phyloP scores from a whole-genome alignment of 192 early-diverging fungal species.

The Dimargaris verticillata region DNA sequence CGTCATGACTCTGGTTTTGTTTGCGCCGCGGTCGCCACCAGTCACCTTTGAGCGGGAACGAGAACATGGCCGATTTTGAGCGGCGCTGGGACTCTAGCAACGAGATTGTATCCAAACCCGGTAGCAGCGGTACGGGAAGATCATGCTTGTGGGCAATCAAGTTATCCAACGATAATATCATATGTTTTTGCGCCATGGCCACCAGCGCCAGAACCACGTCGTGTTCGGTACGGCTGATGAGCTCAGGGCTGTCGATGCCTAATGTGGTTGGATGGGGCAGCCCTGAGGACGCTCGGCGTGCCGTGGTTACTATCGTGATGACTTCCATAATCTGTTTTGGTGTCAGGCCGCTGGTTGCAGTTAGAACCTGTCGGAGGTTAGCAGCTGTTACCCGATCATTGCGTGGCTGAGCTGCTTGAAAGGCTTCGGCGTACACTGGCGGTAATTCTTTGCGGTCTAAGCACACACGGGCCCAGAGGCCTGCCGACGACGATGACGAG shows the following conservation, averaged over 20 bases:
- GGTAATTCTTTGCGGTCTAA: neutral
- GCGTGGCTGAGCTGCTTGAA: conserved; percentile 1
- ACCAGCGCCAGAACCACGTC: conserved; percentile 50
- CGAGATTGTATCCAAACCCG: conserved; percentile 35
- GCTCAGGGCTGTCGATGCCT: neutral
- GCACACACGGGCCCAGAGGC: neutral
- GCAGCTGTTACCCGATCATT: neutral
- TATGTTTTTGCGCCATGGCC: conserved; percentile 63
- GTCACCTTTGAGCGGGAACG: neutral
- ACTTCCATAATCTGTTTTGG: neutral
- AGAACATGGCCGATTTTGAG: neutral
- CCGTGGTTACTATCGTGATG: neutral
- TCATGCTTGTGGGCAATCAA: conserved; percentile 47
- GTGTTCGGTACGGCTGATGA: conserved; percentile 29
- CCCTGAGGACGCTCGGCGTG: neutral
- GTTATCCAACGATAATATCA: conserved; percentile 50
- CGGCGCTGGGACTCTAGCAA: neutral
- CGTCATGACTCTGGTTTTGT: no score
- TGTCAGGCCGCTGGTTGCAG: neutral
- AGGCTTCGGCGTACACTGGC: conserved; percentile 5
- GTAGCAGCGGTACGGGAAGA: conserved; percentile 39
- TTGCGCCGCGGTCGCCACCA: neutral
- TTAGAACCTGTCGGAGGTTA: neutral
- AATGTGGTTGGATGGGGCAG: neutral
- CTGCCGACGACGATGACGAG: neutral